Base-by-base conservation (phyloP, 768 basidiomycete genomes). In the Tephrocybe sp. region DNA sequence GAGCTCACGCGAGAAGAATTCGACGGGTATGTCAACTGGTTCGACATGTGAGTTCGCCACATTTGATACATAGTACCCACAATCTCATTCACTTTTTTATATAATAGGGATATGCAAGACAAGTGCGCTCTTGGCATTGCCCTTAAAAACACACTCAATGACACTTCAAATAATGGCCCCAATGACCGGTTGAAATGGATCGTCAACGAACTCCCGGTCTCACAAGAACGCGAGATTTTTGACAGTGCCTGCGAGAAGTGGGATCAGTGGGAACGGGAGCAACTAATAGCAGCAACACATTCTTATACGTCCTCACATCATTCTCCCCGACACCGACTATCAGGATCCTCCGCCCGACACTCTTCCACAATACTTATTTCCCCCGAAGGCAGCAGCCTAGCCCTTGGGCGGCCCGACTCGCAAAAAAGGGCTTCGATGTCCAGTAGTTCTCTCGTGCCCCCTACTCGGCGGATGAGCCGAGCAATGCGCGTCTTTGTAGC, bases 61-160 rank as follows among this genome's bases (percentile, higher is more conserved):
- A 27, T 26, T 49, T n/a, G n/a, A 31, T 37, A 43, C 42, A 9
- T 51, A 30, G 50, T 36, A 35, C 34, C 27, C 27, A 22, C 36
- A 28, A n/a, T 21, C 18, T 13, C 26, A 22, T 6, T 21, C 13
- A 15, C 18, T 30, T 7, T 24, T 43, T 12, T n/a, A 35, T 37
- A 21, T n/a, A 18, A 36, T 54, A 87, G 84, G 61, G 86, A 86
- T 60, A 87, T 87, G 85, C 70, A 75, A 54, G 80, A 84, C 53
- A 75, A 77, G 57, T 80, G 79, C 55, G 69, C 70, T 7, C 61
- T 83, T 5, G 71, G 72, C 26, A 59, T 63, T 48, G 69, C 72
- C 3, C 64, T 84, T 8, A 64, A 75, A 43, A n/a, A n/a, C n/a
- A n/a, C n/a, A n/a, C n/a, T n/a, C n/a, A n/a, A n/a, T n/a, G n/a